Evolutionary conservation across 306 rosid species (phyloP), one percentile per base, ranked within the genome.

Genomic region (Inga laurina): DNA sequence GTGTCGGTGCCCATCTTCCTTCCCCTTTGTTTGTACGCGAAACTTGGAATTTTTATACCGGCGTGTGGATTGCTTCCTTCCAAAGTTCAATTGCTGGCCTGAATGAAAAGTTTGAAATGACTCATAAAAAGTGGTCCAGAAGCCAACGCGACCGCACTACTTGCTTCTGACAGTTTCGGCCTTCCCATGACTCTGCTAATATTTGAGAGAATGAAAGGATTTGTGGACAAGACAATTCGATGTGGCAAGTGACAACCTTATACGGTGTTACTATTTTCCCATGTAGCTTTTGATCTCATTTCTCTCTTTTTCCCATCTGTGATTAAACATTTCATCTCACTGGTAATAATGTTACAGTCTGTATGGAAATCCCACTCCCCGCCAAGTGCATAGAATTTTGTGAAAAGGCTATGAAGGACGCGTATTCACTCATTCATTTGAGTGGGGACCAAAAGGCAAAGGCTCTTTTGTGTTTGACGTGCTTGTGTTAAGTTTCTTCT

Each of bases 391-490:
- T 77, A 37, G 78, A 78, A 43, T 74, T 82, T 78, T 75, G 35
- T 57, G 7, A 71, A 16, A 48, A 71, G 59, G 57, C 52, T 39
- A 77, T 37, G 18, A 73, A 74, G 67, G 74, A 6, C 9, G 62
- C 85, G 71, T 16, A 77, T 64, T 8, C 27, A 21, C 3, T 11
- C 68, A 27, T 27, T 27, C 8, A 12, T 22, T 39, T 27, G n/a
- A 12, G 74, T 34, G 81, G 86, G 90, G 88, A 88, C 90, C 90
- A 65, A 71, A 39, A 49, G 54, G 54, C 54, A 49, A 14, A 74
- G 51, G 30, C 64, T 54, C 19, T 19, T 75, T 73, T 73, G 72
- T 71, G 21, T 73, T 39, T 44, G 81, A 51, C 82, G 85, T 81
- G 82, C 62, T 32, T 62, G 3, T 81, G 70, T 74, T 46, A 10